Evolutionary conservation across 2,329 filamentous ascomycete genomes (phyloP), one percentile per base, ranked within the genome.

Genomic region (Pseudomassariella vexata): DNA sequence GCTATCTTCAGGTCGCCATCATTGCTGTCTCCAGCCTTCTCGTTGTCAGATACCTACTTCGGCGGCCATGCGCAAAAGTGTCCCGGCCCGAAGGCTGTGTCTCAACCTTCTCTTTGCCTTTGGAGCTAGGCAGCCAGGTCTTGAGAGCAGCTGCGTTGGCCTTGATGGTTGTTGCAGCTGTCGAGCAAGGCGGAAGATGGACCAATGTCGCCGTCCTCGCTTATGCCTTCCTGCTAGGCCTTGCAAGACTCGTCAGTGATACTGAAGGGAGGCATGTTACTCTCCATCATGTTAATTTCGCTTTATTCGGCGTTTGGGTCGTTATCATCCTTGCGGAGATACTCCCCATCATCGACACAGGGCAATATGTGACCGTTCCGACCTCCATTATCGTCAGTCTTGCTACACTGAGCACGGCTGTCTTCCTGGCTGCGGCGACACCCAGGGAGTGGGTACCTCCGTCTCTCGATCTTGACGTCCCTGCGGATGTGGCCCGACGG

Each of bases 361-460:
- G 47, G 12, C 48, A 50, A 19, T 38, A 41, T 9, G 62, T 56
- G 41, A 38, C 47, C 33, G 34, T 49, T 19, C 52, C 53, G 25
- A 34, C 48, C 12, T 47, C 52, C 24, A 40, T 61, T 27, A 44
- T 59, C 10, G 58, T 54, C 21, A 55, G 56, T 23, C 45, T 66
- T 19, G 39, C 50, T 2, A 54, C 58, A 15, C 49, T 70, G 19
- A 48, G 50, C 5, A 52, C 53, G 18, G 56, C 61, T 17, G 50
- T 62, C 20, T 28, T 58, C 26, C 36, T 68, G 21, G 65, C 70
- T 33, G 38, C 64, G 20, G 39, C 52, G 26, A 71, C 70, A 2
- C 70, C 68, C 1, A 59, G 68, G 36, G 65, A 69, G 48, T 73
- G 70, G 70, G 41, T 61, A 3, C 66, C 67, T 11, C 63, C 68